Percentiles rank a stretch among this genome's conserved stretches.
phyloP scores from a whole-genome alignment of 345 rosid genomes.

The Boechera stricta region DNA sequence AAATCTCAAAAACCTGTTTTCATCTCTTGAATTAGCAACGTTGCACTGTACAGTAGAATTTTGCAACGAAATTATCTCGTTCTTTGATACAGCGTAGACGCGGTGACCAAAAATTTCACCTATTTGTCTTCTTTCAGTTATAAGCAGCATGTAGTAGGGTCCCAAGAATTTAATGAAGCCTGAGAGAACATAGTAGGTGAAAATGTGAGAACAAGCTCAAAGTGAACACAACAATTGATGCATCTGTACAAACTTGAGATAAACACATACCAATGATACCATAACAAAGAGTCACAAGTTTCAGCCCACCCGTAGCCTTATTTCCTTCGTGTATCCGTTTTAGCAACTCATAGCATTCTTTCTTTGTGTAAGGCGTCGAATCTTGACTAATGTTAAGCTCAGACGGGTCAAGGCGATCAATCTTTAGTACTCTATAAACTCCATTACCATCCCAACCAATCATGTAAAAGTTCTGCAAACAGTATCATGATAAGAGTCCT shows the following conservation, averaged over 20 bases:
- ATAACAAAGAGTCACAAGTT: constrained; percentile 77
- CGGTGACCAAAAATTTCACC: constrained; percentile 79
- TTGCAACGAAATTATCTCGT: constrained; percentile 71
- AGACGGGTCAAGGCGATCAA: constrained; percentile 58
- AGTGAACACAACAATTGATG: not conserved
- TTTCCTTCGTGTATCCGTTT: constrained; percentile 89
- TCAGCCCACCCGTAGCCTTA: constrained; percentile 79
- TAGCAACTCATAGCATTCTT: constrained; percentile 71
- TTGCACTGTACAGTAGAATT: constrained; percentile 56
- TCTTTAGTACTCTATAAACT: constrained; percentile 40
- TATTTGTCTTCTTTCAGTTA: constrained; percentile 76
- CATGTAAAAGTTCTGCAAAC: constrained; percentile 32
- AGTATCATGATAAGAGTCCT: not conserved
- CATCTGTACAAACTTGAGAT: not conserved
- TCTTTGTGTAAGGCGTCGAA: constrained; percentile 64
- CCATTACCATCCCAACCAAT: constrained; percentile 40
- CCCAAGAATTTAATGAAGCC: constrained; percentile 89
- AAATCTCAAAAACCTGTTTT: constrained; percentile 65
- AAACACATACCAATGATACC: constrained; percentile 82
- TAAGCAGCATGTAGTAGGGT: constrained; percentile 88
- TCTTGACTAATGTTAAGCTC: constrained; percentile 70
- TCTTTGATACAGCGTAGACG: constrained; percentile 77
- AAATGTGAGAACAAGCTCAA: constrained; percentile 1
- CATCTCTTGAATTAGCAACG: constrained; percentile 57
- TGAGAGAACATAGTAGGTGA: constrained; percentile 36